phyloP scores from a whole-genome alignment of 2,329 filamentous ascomycete species.

The Neobulgaria alba region DNA sequence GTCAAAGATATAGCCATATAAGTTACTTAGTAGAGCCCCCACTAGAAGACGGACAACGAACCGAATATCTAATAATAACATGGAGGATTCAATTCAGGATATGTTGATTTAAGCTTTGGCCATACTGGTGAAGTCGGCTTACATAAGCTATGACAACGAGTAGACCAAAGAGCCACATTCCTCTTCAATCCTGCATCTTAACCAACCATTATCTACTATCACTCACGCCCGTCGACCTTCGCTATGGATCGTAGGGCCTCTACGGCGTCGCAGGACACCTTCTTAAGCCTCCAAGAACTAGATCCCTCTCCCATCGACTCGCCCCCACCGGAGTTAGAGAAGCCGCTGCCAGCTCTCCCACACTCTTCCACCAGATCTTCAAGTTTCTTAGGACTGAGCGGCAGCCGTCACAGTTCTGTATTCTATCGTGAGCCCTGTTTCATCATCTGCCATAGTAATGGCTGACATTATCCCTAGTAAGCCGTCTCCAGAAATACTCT shows the following conservation, averaged over 20 bases:
- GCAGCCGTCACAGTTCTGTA: constrained; percentile 55
- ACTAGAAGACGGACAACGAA: too few species aligned
- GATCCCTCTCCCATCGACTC: constrained; percentile 73
- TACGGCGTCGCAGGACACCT: constrained; percentile 43
- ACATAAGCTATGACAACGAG: too few species aligned
- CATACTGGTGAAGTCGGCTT: too few species aligned
- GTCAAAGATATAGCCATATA: too few species aligned
- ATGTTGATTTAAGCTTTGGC: too few species aligned
- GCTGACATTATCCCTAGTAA: constrained; percentile 40
- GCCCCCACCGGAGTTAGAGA: constrained; percentile 40
- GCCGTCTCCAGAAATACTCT: constrained; percentile 77
- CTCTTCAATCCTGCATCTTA: too few species aligned
- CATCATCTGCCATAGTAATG: neutral
- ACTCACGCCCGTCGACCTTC: too few species aligned
- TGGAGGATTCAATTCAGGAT: too few species aligned
- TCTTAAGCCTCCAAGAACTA: constrained; percentile 63
- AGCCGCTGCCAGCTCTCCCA: constrained; percentile 31
- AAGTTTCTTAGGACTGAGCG: constrained; percentile 47
- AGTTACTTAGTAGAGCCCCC: too few species aligned
- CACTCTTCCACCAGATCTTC: constrained; percentile 31
- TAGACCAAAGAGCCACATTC: too few species aligned
- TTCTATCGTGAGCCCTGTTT: constrained; percentile 57
- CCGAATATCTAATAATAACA: too few species aligned
- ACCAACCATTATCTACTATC: too few species aligned
- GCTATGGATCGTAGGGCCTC: constrained; percentile 32